Evolutionary conservation across 352 stramenopile genomes (phyloP).

Genomic region (Phytopythium chamaehyphon): DNA sequence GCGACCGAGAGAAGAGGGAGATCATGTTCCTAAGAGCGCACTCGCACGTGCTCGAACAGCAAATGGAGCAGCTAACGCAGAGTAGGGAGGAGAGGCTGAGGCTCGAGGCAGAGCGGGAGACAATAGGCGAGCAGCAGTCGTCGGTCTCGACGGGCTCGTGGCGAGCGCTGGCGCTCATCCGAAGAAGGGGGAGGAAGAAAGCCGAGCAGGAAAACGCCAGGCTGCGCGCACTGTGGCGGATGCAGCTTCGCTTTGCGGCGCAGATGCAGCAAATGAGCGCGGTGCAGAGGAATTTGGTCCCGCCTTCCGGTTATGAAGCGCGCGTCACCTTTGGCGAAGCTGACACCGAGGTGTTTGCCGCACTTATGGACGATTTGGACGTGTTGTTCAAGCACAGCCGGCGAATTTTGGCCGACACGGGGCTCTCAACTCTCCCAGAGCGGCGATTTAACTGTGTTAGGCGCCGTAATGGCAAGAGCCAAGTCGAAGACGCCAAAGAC

Average conservation of each 20-base stretch:
- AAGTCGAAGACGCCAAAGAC: neutral
- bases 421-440: neutral
- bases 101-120: neutral
- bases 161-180: neutral
- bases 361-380: neutral
- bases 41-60: neutral
- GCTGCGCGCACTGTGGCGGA: neutral
- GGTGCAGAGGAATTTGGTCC: neutral
- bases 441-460: neutral
- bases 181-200: neutral
- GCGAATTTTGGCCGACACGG: neutral
- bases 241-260: neutral
- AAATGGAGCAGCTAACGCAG: conserved; percentile 1
- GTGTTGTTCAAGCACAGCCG: neutral
- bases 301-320: neutral
- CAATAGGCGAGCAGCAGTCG: neutral
- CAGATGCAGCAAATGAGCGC: neutral
- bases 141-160: neutral
- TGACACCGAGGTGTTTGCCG: neutral
- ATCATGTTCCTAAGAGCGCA: conserved; percentile 4
- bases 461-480: neutral
- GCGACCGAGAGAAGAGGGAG: conserved; percentile 5
- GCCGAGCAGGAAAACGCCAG: conserved; percentile 1
- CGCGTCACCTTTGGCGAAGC: conserved; percentile 1
- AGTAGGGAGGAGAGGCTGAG: neutral